Conservation (phyloP, 495 filamentous ascomycete species). For the Trichoderma erinaceum region DNA sequence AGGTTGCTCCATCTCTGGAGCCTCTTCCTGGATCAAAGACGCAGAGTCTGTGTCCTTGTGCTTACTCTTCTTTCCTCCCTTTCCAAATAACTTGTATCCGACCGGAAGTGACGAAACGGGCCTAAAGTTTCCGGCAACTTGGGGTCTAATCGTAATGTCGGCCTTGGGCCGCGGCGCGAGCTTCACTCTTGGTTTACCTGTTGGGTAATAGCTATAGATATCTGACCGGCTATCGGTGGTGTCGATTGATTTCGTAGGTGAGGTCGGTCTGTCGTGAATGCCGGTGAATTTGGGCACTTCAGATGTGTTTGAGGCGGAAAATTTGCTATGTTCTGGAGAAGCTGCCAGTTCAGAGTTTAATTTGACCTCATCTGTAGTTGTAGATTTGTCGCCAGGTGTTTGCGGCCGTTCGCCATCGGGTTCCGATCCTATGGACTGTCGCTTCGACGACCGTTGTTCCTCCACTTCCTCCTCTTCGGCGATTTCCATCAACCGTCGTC, state of each 20-base stretch:
- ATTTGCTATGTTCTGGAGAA: conserved; percentile 35
- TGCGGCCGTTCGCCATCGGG: conserved; percentile 19
- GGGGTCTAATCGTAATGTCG: conserved; percentile 59
- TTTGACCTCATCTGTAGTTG: conserved; percentile 20
- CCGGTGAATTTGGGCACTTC: conserved; percentile 38
- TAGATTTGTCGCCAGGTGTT: conserved; percentile 5
- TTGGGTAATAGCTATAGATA: conserved; percentile 49
- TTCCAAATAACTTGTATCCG: conserved; percentile 44
- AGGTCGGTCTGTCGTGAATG: conserved; percentile 19
- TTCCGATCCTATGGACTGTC: conserved; percentile 42
- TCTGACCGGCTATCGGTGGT: conserved; percentile 66
- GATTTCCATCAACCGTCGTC: conserved; percentile 78
- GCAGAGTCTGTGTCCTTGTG: conserved; percentile 27
- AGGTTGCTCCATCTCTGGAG: conserved; percentile 20
- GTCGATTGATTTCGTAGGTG: conserved; percentile 44
- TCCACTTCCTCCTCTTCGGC: conserved; percentile 69
- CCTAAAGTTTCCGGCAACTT: conserved; percentile 57
- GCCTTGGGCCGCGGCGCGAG: conserved; percentile 75
- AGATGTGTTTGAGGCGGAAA: conserved; percentile 27
- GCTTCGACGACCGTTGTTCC: conserved; percentile 43
- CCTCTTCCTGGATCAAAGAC: conserved; percentile 26
- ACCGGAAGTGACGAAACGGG: conserved; percentile 66
- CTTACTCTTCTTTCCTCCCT: conserved; percentile 37
- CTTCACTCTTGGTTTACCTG: conserved; percentile 67
- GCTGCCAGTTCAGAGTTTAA: conserved; percentile 32